A percentile compares a stretch with the other conserved stretches of the same genome.
These are phyloP conservation scores for Plenodomus lindquistii DNA, from an alignment of 2,329 filamentous ascomycete genomes.

Conservation along the genomic window DNA sequence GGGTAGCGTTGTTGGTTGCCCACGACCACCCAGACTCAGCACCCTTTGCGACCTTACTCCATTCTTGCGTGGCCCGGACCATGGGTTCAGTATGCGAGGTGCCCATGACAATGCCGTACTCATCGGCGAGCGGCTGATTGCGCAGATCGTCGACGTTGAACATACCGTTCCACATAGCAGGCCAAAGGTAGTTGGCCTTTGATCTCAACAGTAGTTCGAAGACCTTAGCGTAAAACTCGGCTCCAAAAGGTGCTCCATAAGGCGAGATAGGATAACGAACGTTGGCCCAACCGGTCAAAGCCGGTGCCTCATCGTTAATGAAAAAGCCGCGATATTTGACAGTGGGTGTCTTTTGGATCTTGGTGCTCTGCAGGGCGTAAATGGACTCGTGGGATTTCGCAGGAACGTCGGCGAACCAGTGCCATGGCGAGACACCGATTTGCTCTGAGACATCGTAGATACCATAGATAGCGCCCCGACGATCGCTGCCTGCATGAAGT, in stretches of 20 bases:
- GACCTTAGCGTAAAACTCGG: conserved; percentile 69
- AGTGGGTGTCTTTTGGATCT: conserved; percentile 62
- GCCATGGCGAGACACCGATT: conserved; percentile 73
- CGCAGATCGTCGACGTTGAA: conserved; percentile 71
- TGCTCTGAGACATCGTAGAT: conserved; percentile 73
- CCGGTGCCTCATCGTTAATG: conserved; percentile 71
- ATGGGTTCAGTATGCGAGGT: conserved; percentile 76
- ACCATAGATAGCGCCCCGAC: conserved; percentile 69
- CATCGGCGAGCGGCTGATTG: conserved; percentile 71
- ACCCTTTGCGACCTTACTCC: conserved; percentile 56
- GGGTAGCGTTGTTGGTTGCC: conserved; percentile 68
- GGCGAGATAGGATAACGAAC: conserved; percentile 55
- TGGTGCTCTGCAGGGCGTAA: conserved; percentile 58
- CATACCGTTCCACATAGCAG: conserved; percentile 71
- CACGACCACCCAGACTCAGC: conserved; percentile 63
- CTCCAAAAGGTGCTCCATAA: conserved; percentile 52
- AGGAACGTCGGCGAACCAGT: conserved; percentile 69
- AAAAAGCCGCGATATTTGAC: conserved; percentile 73
- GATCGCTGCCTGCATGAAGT: conserved; percentile 56
- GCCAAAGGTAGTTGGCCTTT: conserved; percentile 76
- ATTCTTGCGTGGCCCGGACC: conserved; percentile 61
- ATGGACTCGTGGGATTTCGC: conserved; percentile 57
- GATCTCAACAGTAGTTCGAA: conserved; percentile 73
- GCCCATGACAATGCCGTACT: conserved; percentile 74
- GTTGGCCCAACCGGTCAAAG: conserved; percentile 67